Percentiles rank a stretch among this genome's conserved stretches.
Conservation (phyloP, 306 rosid genomes). For the Arachis stenosperma region DNA sequence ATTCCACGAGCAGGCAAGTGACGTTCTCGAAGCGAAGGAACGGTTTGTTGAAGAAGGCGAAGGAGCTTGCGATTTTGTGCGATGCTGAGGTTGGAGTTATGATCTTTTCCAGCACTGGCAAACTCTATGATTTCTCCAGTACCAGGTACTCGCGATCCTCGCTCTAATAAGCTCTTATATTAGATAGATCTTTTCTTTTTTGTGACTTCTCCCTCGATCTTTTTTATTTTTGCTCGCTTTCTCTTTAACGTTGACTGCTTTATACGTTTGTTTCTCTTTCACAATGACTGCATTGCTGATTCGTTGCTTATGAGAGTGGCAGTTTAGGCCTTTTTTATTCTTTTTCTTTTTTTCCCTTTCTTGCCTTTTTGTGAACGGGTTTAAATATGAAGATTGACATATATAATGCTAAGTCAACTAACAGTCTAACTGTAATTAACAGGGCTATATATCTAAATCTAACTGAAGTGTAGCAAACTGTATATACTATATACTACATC, state of each 20-base stretch:
- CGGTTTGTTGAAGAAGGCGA: conserved; percentile 90
- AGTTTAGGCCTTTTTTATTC: not conserved
- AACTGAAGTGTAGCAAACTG: not conserved
- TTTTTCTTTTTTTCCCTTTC: not conserved
- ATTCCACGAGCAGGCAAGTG: conserved; percentile 91
- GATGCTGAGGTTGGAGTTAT: conserved; percentile 91
- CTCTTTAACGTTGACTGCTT: not conserved
- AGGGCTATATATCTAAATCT: not conserved
- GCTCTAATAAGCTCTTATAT: not conserved
- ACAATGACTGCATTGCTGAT: no score
- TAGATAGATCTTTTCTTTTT: conserved; percentile 27
- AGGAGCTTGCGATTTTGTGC: conserved; percentile 88
- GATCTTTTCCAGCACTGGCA: conserved; percentile 90
- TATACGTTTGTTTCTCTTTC: not conserved
- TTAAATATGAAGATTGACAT: not conserved
- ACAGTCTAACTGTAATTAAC: not conserved
- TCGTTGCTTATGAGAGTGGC: not conserved
- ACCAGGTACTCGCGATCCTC: conserved; percentile 54
- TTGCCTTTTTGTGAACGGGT: not conserved
- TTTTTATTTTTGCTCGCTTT: not conserved
- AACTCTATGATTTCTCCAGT: conserved; percentile 84
- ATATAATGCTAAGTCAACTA: no score
- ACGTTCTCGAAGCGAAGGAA: conserved; percentile 87
- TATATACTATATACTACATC: no score
- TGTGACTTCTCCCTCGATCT: not conserved